Evolutionary conservation across 257 asterid species (phyloP).

Genomic region (Handroanthus guayacan): DNA sequence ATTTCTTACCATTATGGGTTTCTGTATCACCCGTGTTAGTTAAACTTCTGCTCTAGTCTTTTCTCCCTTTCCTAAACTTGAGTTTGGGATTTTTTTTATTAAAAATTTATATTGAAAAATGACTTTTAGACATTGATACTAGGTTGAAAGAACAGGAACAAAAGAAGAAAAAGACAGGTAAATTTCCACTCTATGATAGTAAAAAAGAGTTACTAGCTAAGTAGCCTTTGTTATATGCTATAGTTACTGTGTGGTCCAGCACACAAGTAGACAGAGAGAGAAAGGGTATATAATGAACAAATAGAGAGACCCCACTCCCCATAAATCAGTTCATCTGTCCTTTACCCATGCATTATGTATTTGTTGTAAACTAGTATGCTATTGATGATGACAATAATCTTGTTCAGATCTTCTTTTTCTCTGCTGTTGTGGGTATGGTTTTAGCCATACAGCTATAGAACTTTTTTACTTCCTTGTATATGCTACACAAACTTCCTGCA

Average conservation of each 20-base stretch:
- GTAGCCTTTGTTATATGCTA: constrained; percentile 50
- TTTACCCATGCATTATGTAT: constrained; percentile 73
- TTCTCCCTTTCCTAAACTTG: background rate
- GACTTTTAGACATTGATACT: background rate
- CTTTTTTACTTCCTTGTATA: constrained; percentile 56
- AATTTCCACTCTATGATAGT: constrained; percentile 42
- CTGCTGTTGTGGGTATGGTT: constrained; percentile 51
- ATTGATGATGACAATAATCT: constrained; percentile 77
- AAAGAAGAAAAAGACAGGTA: constrained; percentile 11
- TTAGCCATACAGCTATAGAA: constrained; percentile 62
- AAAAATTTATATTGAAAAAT: background rate
- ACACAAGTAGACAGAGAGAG: constrained; percentile 50
- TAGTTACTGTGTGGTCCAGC: constrained; percentile 66
- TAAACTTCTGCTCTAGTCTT: background rate
- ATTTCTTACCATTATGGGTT: constrained; percentile 19
- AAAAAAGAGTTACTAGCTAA: constrained; percentile 35
- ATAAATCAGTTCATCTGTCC: constrained; percentile 77
- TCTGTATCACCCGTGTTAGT: constrained; percentile 22
- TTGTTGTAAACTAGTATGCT: constrained; percentile 59
- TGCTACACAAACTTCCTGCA: constrained; percentile 81
- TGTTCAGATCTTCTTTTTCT: constrained; percentile 60
- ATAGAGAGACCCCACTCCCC: constrained; percentile 67
- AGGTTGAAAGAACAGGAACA: background rate
- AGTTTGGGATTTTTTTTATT: no score
- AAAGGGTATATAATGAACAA: constrained; percentile 60